Conservation (phyloP, 371 early-diverging fungal species). For the Mucor sp. region DNA sequence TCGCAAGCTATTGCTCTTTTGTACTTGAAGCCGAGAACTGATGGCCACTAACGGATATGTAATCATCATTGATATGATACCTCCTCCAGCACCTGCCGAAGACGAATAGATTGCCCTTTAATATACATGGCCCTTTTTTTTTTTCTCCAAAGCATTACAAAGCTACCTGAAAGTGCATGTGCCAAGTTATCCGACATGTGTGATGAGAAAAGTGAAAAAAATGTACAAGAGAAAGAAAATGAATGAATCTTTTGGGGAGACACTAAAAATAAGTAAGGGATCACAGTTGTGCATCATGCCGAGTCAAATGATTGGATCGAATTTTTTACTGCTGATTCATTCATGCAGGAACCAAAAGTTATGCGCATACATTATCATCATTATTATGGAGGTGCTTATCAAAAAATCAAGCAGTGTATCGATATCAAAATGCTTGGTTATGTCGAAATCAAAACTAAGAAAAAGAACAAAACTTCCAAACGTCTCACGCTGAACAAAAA, state of each 20-base stretch:
- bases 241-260: neutral
- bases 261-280: neutral
- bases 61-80: constrained; percentile 90
- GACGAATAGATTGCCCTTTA: constrained; percentile 85
- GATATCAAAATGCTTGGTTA: too few species aligned
- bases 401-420: too few species aligned
- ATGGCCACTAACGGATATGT: constrained; percentile 95
- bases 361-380: neutral
- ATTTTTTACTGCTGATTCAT: neutral
- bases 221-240: neutral
- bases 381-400: too few species aligned
- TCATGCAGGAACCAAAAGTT: neutral
- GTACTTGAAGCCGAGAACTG: constrained; percentile 89
- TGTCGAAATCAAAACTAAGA: too few species aligned
- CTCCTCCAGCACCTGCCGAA: constrained; percentile 90
- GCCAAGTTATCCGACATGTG: constrained; percentile 88
- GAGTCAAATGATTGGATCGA: neutral
- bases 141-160: constrained; percentile 68
- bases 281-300: neutral
- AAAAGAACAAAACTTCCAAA: neutral
- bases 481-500: too few species aligned
- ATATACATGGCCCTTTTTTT: constrained; percentile 94
- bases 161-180: constrained; percentile 81
- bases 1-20: constrained; percentile 59
- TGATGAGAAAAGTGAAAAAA: neutral